Evolutionary conservation across 495 filamentous ascomycete species (phyloP), one percentile per base, ranked within the genome.

Genomic region (Daldinia grandis): DNA sequence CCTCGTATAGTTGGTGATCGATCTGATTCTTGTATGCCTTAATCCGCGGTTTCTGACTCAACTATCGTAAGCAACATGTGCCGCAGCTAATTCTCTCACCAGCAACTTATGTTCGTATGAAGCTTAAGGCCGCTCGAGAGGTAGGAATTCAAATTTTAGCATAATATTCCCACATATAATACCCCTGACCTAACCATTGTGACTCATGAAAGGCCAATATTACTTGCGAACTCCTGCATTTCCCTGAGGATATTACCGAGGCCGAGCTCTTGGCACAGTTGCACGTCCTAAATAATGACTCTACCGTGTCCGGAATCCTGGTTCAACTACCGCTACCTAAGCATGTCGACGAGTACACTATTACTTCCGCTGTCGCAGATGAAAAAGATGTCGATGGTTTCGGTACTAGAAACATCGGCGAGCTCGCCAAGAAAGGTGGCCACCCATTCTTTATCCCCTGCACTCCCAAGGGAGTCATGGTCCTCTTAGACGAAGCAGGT

Each of bases 51-150:
- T 24, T 56, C 28, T 66, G 64, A 72, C 56, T 66, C 64, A 68
- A 62, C 17, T 17, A 49, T 31, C 27, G 59, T 50, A 64, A 60
- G 14, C 44, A 64, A 60, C 10, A 37, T 51, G 50, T 59, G 40
- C 47, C 66, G 68, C 77, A 76, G 80, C 76, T 58, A 69, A 74
- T 60, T 38, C 47, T 58, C 70, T 72, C 69, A 53, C 53, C 74
- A 95, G 92, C 91, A 77, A 98, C 95, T 40, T 99, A 99, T 92
- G 94, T 99, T 79, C 93, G 93, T 82, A 99, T 99, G 95, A 99
- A 99, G 82, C 80, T 98, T 74, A 98, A 97, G 85, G 95, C 95
- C 62, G 95, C 95, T 30, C 86, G 94, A 78, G 95, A 99, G 87
- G 93, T 95, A 83, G 57, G 76, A 51, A 66, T 70, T 61, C 69